phyloP scores from a whole-genome alignment of 2,329 filamentous ascomycete species.

The Beauveria asiatica region DNA sequence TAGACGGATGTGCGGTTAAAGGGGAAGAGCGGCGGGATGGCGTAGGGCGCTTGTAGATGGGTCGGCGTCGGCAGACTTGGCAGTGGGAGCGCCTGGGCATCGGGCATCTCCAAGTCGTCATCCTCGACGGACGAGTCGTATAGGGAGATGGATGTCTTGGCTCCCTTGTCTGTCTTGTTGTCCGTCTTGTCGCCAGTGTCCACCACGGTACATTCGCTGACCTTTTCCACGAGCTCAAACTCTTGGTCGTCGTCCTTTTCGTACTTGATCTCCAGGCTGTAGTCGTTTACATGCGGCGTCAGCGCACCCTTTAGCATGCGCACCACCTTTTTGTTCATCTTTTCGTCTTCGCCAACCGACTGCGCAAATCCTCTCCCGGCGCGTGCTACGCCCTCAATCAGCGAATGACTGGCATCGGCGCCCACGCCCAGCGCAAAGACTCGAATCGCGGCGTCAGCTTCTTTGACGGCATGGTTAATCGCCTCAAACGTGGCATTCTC shows the following conservation, averaged over 20 bases:
- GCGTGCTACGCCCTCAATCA: conserved; percentile 46
- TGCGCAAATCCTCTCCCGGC: conserved; percentile 53
- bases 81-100: conserved; percentile 32
- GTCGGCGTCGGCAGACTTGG: conserved; percentile 44
- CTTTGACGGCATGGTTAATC: conserved; percentile 31
- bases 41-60: conserved; percentile 54
- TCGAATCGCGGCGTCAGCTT: conserved; percentile 35
- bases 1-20: conserved; percentile 60
- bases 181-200: conserved; percentile 17
- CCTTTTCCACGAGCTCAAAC: conserved; percentile 55
- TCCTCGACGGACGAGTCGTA: conserved; percentile 44
- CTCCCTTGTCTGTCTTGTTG: conserved; percentile 13
- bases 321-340: conserved; percentile 60
- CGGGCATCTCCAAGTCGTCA: conserved; percentile 27
- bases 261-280: conserved; percentile 56
- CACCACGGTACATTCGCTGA: conserved; percentile 39
- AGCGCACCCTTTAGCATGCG: conserved; percentile 67
- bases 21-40: conserved; percentile 56
- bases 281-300: conserved; percentile 57
- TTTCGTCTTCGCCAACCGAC: conserved; percentile 52
- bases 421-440: conserved; percentile 51
- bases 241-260: conserved; percentile 34
- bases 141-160: conserved; percentile 40
- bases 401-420: conserved; percentile 36
- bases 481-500: conserved; percentile 35